Base-by-base conservation (phyloP, 805 yeast species). In the Dipodascus geniculatus region DNA sequence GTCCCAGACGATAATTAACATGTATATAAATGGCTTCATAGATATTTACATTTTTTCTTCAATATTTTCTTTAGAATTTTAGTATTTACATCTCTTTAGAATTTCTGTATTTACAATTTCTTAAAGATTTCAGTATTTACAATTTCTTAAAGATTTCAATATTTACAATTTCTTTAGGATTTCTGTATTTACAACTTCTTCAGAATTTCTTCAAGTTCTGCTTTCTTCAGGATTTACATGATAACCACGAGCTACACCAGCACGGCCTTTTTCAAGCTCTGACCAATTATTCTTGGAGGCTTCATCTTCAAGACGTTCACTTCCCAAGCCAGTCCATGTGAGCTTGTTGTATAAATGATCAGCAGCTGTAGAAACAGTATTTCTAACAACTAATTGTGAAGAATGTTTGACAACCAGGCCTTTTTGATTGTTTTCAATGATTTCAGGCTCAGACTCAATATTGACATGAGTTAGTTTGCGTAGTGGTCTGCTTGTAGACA, bases 231-330 rank as follows among this genome's bases (percentile, higher is more conserved):
- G 59, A 2, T 51, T 54, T 6, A 58, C 62, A 3, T 50, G 38
- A 62, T 91, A 93, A 1, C 93, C 95, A 59, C 98, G 75, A 1
- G 99, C 99, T 54, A 91, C 79, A 42, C 99, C 99, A 1, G 78
- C 74, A 49, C 83, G 74, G 1, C 99, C 99, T 58, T 83, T 82
- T 63, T 89, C 96, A 0, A 88, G 76, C 0, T 74, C 66, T 0
- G 97, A 14, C 44, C 44, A 38, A 16, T 17, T 14, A 4, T 38
- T 14, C 19, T 38, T 17, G 6, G 6, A 6, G 42, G 70, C 74
- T 16, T 66, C 71, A 3, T 68, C 73, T 1, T 68, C 71, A 6
- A 68, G 71, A 1, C 65, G 68, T 63, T 91, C 97, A 56, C 93
- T 83, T 0, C 98, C 99, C 33, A 91, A 71, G 0, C 99, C 99